Percentiles rank a stretch among this genome's conserved stretches.
Conservation (phyloP, 2,329 filamentous ascomycete species). For the Aureobasidium sp. region DNA sequence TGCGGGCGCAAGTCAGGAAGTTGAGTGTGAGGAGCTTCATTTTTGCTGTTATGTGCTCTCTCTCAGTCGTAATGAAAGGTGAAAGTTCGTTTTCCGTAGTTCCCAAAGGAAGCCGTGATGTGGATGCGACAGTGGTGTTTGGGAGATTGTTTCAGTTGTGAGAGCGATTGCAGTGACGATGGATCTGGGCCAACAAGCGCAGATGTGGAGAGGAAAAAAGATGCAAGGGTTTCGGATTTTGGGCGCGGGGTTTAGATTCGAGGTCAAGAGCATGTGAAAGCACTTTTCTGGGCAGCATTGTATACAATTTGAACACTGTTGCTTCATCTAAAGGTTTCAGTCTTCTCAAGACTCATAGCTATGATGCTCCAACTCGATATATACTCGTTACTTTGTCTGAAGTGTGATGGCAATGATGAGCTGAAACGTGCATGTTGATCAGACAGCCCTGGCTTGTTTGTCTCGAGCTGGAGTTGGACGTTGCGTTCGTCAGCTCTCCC, state of each 20-base stretch:
- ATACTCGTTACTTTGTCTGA: no score
- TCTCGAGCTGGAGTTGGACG: background rate
- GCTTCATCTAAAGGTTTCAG: no score
- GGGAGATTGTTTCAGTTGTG: background rate
- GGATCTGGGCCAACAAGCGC: background rate
- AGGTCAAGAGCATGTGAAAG: no score
- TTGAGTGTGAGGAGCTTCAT: slow-evolving; percentile 98
- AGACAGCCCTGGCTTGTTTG: background rate
- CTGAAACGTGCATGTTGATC: background rate
- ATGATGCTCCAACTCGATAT: no score
- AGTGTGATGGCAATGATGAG: background rate
- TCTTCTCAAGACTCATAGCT: no score
- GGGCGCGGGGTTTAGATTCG: no score
- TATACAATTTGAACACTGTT: no score
- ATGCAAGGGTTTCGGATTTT: background rate
- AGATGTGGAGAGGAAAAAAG: background rate
- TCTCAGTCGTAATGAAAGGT: background rate
- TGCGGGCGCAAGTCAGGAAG: slow-evolving; percentile 93
- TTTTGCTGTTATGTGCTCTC: background rate
- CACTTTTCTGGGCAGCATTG: no score
- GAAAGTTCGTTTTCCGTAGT: background rate
- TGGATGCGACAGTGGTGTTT: background rate
- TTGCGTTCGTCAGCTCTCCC: background rate
- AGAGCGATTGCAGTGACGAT: background rate
- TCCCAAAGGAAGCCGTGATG: background rate